Base-by-base conservation (phyloP, 106 monocot species). In the Apostasia ramifera region DNA sequence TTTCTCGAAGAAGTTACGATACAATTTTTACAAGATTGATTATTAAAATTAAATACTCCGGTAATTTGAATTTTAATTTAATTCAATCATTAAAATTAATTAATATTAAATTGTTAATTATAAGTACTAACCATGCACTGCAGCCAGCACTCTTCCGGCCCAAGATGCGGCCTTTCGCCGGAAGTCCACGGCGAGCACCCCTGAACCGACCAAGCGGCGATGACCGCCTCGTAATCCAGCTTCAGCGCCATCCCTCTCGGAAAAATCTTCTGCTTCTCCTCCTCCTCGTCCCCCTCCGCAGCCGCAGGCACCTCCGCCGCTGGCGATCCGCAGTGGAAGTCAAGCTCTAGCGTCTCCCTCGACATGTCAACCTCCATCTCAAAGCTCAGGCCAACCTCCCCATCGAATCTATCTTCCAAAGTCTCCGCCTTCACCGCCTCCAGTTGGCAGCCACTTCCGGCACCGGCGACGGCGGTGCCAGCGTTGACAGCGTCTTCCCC, bases 171-270 rank as follows among this genome's bases (percentile, higher is more conserved):
- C 45, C 95, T 79, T 69, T 81, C 76, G 5, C 88, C 95, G 69
- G 83, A 76, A 38, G 77, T 72, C 95, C 95, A 95, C 47, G 91
- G 91, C 46, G 86, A 86, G 10, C 44, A 55, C 3, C 81, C 78
- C 0, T 56, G 26, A 52, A 57, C 66, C 1, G 77, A 75, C 91
- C 95, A 95, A 2, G 78, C 79, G n/a, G 61, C 59, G 44, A 85
- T 78, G 40, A 95, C 76, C 2, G 81, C 81, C 15, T 95, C 88
- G 66, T 95, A 86, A 53, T 95, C 73, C 50, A 92, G 81, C 61
- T 65, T 77, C 55, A 95, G 53, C 55, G 66, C 69, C 45, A 85
- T 72, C 49, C 44, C 61, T 5, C 48, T 72, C 53, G 55, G 26
- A 26, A 26, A 26, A 26, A 0, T 59, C 38, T 12, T 52, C 40